Evolutionary conservation across 108 stramenopile genomes (phyloP).

Genomic region (Discostella stelligeroides): DNA sequence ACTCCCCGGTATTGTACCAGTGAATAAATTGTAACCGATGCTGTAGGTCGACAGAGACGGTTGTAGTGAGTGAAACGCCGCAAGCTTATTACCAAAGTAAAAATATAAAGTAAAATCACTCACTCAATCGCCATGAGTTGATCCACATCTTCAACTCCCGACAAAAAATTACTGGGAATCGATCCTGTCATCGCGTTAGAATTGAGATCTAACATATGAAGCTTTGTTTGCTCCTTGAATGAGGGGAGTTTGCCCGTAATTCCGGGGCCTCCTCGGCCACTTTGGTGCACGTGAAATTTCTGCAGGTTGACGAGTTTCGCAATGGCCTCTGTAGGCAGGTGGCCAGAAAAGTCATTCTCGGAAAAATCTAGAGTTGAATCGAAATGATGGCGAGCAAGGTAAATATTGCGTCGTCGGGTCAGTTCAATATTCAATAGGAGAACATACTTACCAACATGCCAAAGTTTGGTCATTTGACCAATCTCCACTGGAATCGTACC

Average conservation of each 20-base stretch:
- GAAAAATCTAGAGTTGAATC: slow-evolving; percentile 33
- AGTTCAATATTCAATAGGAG: background rate
- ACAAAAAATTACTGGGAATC: slow-evolving; percentile 65
- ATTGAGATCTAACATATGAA: slow-evolving; percentile 62
- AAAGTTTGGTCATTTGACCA: slow-evolving; percentile 62
- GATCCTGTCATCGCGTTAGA: slow-evolving; percentile 65
- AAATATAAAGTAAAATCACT: background rate
- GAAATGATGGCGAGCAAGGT: background rate
- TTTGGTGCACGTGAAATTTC: slow-evolving; percentile 59
- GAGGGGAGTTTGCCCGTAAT: slow-evolving; percentile 62
- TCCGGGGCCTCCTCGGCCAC: slow-evolving; percentile 39
- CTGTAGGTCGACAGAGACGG: slow-evolving; percentile 20
- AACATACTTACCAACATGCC: slow-evolving; percentile 51
- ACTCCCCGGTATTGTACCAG: slow-evolving; percentile 53
- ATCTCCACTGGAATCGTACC: slow-evolving; percentile 67
- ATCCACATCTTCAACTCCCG: slow-evolving; percentile 32
- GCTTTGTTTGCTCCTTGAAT: slow-evolving; percentile 53
- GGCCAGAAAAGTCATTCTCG: slow-evolving; percentile 53
- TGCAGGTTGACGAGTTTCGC: slow-evolving; percentile 45
- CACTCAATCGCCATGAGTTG: slow-evolving; percentile 44
- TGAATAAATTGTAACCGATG: slow-evolving; percentile 53
- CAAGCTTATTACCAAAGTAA: background rate
- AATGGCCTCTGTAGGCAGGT: slow-evolving; percentile 42
- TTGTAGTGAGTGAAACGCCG: background rate
- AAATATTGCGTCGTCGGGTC: background rate